Percentiles rank a stretch among this genome's conserved stretches.
phyloP scores from a whole-genome alignment of 2,329 filamentous ascomycete species.

The Phaeosphaeria sp. region DNA sequence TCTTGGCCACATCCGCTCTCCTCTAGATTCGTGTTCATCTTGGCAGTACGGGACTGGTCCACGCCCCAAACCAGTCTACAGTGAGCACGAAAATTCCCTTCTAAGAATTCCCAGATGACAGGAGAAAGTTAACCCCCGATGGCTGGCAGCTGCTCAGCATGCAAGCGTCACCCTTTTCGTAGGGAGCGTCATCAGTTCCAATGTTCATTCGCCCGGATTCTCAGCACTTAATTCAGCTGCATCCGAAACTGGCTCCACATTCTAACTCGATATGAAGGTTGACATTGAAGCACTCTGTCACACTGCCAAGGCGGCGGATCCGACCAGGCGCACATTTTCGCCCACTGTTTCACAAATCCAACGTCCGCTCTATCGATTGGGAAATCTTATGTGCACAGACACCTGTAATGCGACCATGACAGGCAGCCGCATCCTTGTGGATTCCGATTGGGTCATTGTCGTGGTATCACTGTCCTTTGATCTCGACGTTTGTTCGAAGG shows the following conservation, averaged over 20 bases:
- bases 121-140: too few relatives aligned
- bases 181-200: not conserved
- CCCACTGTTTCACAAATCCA: conserved; percentile 28
- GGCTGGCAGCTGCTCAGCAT: not conserved
- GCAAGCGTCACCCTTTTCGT: not conserved
- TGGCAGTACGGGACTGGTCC: not conserved
- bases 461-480: conserved; percentile 4
- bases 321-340: conserved; percentile 11
- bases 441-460: conserved; percentile 12
- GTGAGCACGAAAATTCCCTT: not conserved
- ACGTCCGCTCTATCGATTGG: conserved; percentile 26
- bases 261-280: conserved; percentile 13
- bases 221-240: not conserved
- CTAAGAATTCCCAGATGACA: not conserved
- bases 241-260: conserved; percentile 5
- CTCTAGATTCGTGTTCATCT: not conserved
- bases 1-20: not conserved
- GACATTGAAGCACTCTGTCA: conserved; percentile 21
- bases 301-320: conserved; percentile 17
- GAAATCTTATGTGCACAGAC: conserved; percentile 15
- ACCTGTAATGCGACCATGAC: conserved; percentile 20
- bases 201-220: not conserved
- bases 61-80: not conserved
- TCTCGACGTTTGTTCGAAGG: conserved; percentile 3
- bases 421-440: conserved; percentile 14